Evolutionary conservation across 2,329 filamentous ascomycete species (phyloP), one percentile per base, ranked within the genome.

Genomic region (Madurella mycetomatis): DNA sequence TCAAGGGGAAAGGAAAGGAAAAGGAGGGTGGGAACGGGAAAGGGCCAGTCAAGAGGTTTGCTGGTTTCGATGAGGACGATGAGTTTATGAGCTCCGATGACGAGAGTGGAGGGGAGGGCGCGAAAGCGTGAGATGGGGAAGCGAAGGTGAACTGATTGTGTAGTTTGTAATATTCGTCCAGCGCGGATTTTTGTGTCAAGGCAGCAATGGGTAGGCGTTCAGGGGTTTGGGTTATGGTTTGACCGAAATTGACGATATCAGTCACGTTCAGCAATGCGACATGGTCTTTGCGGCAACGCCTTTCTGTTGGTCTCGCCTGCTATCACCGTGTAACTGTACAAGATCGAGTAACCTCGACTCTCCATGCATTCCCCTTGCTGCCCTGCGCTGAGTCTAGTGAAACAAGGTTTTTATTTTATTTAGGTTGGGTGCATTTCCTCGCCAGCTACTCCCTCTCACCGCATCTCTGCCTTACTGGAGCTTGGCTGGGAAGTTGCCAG

Each of bases 51-150:
- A 74, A 63, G 64, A 74, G 78, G 0, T 89, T 91, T 65, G 87
- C 86, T 63, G 88, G 87, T 0, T 92, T 91, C 71, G 88, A 91
- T 58, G 87, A 92, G 34, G 86, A 89, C 51, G 87, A 91, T 45
- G 85, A 88, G 63, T 87, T 86, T 59, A 83, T 86, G 80, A 87
- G 83, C 62, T 84, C 81, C 9, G 80, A 81, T 49, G 81, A 85
- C n/a, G 83, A 85, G 34, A 55, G 54, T 12, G 72, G 74, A 5
- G 69, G 73, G 25, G 63, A 56, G 9, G 54, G 56, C 12, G 59
- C 58, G 47, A 62, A 61, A 53, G 57, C 58, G 31, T 61, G 49
- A 51, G 31, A 15, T 2, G 30, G 8, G 13, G 7, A 7, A 9
- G 12, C 2, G 17, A 25, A n/a, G 16, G 2, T 12, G 43, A n/a